A percentile compares a stretch with the other conserved stretches of the same genome.
Evolutionary conservation across 495 filamentous ascomycete species (phyloP).

Genomic region (Hyaloscypha variabilis): DNA sequence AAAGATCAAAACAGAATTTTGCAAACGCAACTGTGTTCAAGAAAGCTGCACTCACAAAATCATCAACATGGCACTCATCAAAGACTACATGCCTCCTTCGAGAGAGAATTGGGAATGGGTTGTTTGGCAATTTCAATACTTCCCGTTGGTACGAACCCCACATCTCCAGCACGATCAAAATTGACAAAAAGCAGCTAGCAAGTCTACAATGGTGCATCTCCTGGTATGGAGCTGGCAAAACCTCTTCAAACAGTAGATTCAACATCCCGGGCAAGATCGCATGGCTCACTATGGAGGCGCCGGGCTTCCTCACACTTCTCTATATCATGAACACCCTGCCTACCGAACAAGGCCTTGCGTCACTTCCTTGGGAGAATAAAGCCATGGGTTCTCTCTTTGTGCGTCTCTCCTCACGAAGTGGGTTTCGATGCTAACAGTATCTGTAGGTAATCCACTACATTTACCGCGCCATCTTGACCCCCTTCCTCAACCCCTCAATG

Average conservation of each 20-base stretch:
- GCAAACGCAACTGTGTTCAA: neutral
- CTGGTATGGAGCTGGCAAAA: slow-evolving; percentile 83
- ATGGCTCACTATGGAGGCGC: slow-evolving; percentile 86
- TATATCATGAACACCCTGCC: slow-evolving; percentile 75
- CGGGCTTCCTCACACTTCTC: slow-evolving; percentile 73
- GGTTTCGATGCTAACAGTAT: slow-evolving; percentile 19
- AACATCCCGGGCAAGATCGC: slow-evolving; percentile 88
- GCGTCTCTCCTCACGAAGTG: slow-evolving; percentile 34
- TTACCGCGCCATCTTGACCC: slow-evolving; percentile 83
- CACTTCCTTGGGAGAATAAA: slow-evolving; percentile 70
- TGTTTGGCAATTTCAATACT: slow-evolving; percentile 27
- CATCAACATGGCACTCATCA: slow-evolving; percentile 25
- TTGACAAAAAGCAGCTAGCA: slow-evolving; percentile 25
- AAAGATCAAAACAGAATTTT: neutral
- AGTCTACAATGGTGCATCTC: slow-evolving; percentile 50
- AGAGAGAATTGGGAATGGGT: slow-evolving; percentile 29
- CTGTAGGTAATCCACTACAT: slow-evolving; percentile 71
- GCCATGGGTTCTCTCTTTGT: slow-evolving; percentile 67
- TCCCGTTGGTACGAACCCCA: slow-evolving; percentile 27
- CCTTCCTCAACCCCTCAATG: slow-evolving; percentile 85
- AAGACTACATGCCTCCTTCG: slow-evolving; percentile 31
- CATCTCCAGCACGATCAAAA: neutral
- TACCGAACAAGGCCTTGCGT: slow-evolving; percentile 45
- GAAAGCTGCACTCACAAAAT: neutral
- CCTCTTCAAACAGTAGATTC: slow-evolving; percentile 68